Evolutionary conservation across 257 asterid genomes (phyloP).

Genomic region (Echium plantagineum): DNA sequence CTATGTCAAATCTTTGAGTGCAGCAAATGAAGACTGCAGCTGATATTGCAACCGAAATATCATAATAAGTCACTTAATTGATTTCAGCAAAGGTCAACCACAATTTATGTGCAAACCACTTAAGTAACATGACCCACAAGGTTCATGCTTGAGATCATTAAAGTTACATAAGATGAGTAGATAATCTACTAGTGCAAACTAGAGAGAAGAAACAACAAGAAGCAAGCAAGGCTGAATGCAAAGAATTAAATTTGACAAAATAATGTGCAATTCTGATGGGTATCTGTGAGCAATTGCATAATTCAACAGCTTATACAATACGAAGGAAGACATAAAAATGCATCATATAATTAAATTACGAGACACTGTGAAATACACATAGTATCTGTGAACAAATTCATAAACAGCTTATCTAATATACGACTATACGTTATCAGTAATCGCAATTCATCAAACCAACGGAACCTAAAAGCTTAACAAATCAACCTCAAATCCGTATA

Average conservation of each 20-base stretch:
- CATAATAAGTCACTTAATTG: too few species aligned
- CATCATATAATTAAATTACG: too few species aligned
- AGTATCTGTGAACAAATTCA: too few species aligned
- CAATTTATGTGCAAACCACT: too few species aligned
- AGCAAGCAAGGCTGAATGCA: not conserved
- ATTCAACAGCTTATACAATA: not conserved
- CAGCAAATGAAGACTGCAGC: too few species aligned
- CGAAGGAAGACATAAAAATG: not conserved
- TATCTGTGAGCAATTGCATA: not conserved
- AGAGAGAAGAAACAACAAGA: not conserved
- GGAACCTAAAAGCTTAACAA: constrained; percentile 10
- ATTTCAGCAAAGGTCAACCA: too few species aligned
- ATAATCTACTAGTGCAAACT: not conserved
- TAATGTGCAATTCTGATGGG: not conserved
- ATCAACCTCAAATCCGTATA: constrained; percentile 66
- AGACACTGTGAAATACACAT: too few species aligned
- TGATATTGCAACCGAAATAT: too few species aligned
- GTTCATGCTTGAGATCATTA: not conserved
- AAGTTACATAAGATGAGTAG: too few species aligned
- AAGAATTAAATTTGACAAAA: too few species aligned
- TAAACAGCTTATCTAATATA: too few species aligned
- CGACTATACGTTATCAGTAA: not conserved
- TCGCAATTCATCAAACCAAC: not conserved
- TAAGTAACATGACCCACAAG: not conserved
- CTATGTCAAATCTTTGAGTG: too few species aligned